phyloP scores from a whole-genome alignment of 257 asterid species.

The Solanum virginianum region DNA sequence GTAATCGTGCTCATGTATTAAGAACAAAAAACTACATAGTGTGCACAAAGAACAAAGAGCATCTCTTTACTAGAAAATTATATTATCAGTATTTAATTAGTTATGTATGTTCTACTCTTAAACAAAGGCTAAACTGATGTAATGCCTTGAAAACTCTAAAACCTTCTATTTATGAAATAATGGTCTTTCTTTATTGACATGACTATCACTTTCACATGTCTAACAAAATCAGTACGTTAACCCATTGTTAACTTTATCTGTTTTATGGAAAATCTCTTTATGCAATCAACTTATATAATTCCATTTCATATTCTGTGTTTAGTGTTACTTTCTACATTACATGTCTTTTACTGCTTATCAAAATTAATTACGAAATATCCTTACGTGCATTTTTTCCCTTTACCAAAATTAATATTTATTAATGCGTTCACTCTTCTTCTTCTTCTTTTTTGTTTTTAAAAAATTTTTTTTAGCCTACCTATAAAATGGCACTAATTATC shows the following conservation, averaged over 20 bases:
- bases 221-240: not conserved
- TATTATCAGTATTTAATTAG: not conserved
- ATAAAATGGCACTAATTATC: not conserved
- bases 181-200: not conserved
- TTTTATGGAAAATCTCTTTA: not conserved
- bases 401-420: not conserved
- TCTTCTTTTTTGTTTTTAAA: too few species aligned
- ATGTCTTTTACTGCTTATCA: not conserved
- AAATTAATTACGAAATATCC: not conserved
- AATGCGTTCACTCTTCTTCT: not conserved
- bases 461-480: not conserved
- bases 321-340: not conserved
- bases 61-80: not conserved
- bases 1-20: not conserved
- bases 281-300: not conserved
- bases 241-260: not conserved
- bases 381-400: not conserved
- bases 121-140: not conserved
- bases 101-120: not conserved
- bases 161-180: not conserved
- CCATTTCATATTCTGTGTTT: not conserved
- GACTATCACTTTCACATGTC: not conserved
- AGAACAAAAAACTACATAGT: not conserved
- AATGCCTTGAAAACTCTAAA: not conserved
- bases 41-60: not conserved